Conservation (phyloP, 805 yeast species). For the Metschnikowia koreensis region DNA sequence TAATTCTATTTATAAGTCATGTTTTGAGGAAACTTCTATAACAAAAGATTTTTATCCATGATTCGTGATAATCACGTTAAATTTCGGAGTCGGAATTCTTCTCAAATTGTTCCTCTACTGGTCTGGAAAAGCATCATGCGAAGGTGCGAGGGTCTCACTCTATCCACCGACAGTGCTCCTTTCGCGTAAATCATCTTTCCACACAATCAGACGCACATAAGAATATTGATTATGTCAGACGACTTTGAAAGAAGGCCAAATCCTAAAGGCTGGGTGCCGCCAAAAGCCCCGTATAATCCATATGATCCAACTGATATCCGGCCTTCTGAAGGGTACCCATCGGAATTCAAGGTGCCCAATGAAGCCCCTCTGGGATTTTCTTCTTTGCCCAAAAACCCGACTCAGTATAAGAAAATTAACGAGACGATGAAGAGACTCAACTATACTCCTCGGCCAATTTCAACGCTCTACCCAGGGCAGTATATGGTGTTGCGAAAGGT, state of each 20-base stretch:
- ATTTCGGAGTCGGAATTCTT: too few species aligned
- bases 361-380: slow-evolving; percentile 53
- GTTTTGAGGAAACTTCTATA: too few species aligned
- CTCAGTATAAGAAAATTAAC: slow-evolving; percentile 64
- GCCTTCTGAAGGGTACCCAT: slow-evolving; percentile 84
- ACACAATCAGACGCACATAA: neutral
- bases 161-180: neutral
- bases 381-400: slow-evolving; percentile 60
- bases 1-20: too few species aligned
- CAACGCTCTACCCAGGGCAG: slow-evolving; percentile 76
- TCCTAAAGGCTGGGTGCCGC: slow-evolving; percentile 78
- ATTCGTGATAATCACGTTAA: too few species aligned
- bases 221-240: slow-evolving; percentile 11
- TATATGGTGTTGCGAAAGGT: slow-evolving; percentile 65
- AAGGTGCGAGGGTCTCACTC: too few species aligned
- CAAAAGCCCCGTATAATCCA: slow-evolving; percentile 83
- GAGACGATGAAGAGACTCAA: slow-evolving; percentile 71
- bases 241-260: slow-evolving; percentile 62
- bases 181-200: neutral
- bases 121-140: too few species aligned
- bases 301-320: slow-evolving; percentile 74
- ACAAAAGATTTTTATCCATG: too few species aligned
- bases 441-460: slow-evolving; percentile 75
- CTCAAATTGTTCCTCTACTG: too few species aligned
- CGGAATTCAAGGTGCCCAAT: slow-evolving; percentile 72